Evolutionary conservation across 106 monocot species (phyloP).

Genomic region (Allium cepa): DNA sequence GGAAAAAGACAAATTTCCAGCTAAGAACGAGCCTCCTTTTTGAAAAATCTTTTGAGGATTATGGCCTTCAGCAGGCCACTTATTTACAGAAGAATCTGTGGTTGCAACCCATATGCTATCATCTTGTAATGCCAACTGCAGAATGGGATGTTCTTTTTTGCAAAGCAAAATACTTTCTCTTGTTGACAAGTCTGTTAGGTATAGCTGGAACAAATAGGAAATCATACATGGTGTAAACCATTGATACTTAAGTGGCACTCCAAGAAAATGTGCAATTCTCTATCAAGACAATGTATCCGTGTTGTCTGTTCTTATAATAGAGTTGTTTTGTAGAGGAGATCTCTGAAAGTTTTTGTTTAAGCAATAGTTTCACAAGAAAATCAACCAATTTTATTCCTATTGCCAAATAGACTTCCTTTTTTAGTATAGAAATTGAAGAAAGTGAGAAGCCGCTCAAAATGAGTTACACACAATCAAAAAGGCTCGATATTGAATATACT

Average conservation of each 20-base stretch:
- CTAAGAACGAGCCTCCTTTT: conserved; percentile 87
- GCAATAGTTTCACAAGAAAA: too few relatives aligned
- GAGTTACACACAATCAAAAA: conserved; percentile 5
- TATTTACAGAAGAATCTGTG: conserved; percentile 82
- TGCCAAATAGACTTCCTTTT: too few relatives aligned
- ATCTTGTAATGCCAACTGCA: conserved; percentile 78
- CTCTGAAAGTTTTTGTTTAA: too few relatives aligned
- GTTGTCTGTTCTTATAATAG: too few relatives aligned
- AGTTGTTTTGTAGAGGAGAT: too few relatives aligned
- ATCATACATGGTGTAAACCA: conserved; percentile 3
- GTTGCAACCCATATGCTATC: conserved; percentile 94
- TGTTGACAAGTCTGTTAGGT: conserved; percentile 84
- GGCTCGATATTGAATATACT: background rate
- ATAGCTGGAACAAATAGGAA: conserved; percentile 45
- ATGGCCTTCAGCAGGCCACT: conserved; percentile 79
- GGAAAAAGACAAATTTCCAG: conserved; percentile 96
- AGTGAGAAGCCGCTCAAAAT: too few relatives aligned
- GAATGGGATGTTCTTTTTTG: conserved; percentile 75
- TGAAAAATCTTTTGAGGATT: conserved; percentile 75
- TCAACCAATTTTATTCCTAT: too few relatives aligned
- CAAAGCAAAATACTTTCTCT: conserved; percentile 86
- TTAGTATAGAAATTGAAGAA: too few relatives aligned
- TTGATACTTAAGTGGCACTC: too few relatives aligned
- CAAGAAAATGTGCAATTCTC: too few relatives aligned
- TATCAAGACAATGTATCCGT: too few relatives aligned